Base-by-base conservation (phyloP, 1,139 yeast genomes). In the Candida sp. region DNA sequence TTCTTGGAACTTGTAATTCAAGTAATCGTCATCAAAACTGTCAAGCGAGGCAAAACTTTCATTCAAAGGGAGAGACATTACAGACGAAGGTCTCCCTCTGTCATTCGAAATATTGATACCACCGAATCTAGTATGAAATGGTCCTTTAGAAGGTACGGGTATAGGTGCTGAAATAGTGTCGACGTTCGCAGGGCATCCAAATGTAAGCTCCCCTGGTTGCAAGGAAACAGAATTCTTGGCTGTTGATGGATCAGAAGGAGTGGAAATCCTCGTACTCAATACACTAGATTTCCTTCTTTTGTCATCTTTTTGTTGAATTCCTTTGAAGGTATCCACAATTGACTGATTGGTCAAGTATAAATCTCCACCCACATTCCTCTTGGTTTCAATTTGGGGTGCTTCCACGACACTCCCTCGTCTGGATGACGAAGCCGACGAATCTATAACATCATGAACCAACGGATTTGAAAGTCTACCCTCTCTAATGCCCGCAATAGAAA, bases 1-100 rank as follows among this genome's bases (percentile, higher is more conserved):
- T 47, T 71, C 73, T 34, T 63, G 63, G 46, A 70, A 73, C 46
- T 70, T 70, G 44, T 56, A 53, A 22, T 59, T 52, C 42, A 73
- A 59, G 45, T 68, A 73, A 42, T 83, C 88, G 52, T 84, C 85
- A 57, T 83, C 83, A 44, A 79, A 74, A 56, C 90, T 83, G 57
- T 85, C 90, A 56, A 86, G 66, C 0, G 91, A 84, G 1, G 91
- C 93, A 69, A 84, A 84, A 50, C 90, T 83, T 41, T 85, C 87
- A 49, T 81, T 82, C 19, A 83, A 71, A 0, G 90, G 88, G 37
- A 85, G 59, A 19, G 83, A 63, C 54, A 73, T 67, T 3, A 70
- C 71, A 1, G 76, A 70, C 1, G 71, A 62, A 1, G 66, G 59
- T 41, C 72, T 50, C 19, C 3, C 19, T 32, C 63, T 49, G 19